Percentiles rank a stretch among this genome's conserved stretches.
phyloP scores from a whole-genome alignment of 257 asterid genomes.

The Misopates orontium region DNA sequence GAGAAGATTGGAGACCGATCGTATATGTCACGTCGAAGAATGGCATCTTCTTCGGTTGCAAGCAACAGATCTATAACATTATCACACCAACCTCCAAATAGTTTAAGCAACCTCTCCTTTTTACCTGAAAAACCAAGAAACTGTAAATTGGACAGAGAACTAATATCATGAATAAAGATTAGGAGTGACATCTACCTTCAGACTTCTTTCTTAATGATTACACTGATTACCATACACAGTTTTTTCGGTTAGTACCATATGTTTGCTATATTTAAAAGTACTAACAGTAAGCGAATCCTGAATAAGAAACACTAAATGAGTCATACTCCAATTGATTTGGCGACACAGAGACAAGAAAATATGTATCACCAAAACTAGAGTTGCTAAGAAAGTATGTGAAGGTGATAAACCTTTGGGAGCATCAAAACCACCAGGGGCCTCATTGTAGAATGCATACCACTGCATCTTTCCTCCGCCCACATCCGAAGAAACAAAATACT shows the following conservation, averaged over 20 bases:
- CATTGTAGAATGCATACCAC: constrained; percentile 96
- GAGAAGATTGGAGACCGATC: constrained; percentile 68
- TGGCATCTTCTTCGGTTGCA: constrained; percentile 84
- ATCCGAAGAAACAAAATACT: constrained; percentile 95
- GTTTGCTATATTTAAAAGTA: too few relatives aligned
- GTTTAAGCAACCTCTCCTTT: constrained; percentile 71
- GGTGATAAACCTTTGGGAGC: constrained; percentile 48
- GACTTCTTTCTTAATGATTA: too few relatives aligned
- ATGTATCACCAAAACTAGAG: background rate
- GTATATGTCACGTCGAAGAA: constrained; percentile 93
- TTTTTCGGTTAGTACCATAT: too few relatives aligned
- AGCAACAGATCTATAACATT: constrained; percentile 77
- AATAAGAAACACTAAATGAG: too few relatives aligned
- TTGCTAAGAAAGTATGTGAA: constrained; percentile 1
- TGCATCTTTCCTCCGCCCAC: constrained; percentile 99
- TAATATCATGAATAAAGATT: background rate
- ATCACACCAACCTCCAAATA: constrained; percentile 95
- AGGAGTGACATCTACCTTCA: background rate
- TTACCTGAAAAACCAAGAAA: constrained; percentile 54
- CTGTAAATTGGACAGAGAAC: background rate
- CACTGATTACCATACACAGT: too few relatives aligned
- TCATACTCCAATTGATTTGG: too few relatives aligned
- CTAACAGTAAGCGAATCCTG: too few relatives aligned
- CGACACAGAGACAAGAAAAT: too few relatives aligned
- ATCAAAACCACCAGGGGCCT: constrained; percentile 79